Base-by-base conservation (phyloP, 768 basidiomycete species). In the Basidioascus undulatus region DNA sequence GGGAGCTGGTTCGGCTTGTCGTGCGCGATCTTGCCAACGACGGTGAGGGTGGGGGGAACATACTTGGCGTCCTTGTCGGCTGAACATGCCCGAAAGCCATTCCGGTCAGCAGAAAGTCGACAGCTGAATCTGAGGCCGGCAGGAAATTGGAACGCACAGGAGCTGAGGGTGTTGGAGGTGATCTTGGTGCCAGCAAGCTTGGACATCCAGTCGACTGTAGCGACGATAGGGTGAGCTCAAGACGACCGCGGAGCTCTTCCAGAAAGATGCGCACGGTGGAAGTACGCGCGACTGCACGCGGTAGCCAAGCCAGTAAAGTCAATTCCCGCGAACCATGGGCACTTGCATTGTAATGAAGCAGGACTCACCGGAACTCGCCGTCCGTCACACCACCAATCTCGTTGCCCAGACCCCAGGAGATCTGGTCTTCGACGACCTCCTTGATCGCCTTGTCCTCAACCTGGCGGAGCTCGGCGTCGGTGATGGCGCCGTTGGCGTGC, bases 1-100 rank as follows among this genome's bases (percentile, higher is more conserved):
- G 42, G 49, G 15, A 52, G 47, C 42, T 54, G 51, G 40, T 52
- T 54, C 21, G 51, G 47, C 28, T 35, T 34, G 6, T 33, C 32
- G 28, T 47, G 42, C 6, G 23, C 24, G 21, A 52, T 26, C 44
- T 50, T 52, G 6, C 49, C 47, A 31, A 43, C 42, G 21, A 54
- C 50, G 23, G 49, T 33, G 19, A 48, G 37, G 20, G 39, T 20
- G 16, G 45, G 44, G 27, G 49, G 49, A 20, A 25, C 36, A 11
- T 20, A 21, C 9, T 38, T 38, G 24, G 47, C 47, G 32, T 44
- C 43, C 8, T 23, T 33, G 19, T 28, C n/a, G 15, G 11, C 8
- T 27, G 19, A 9, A 7, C 19, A 39, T 39, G 37, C 8, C n/a
- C 11, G 7, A 24, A 7, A 27, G 37, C 12, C 8, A 25, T 18